Conservation (phyloP, 73 alveolate species). For the Tetrahymena thermophila region DNA sequence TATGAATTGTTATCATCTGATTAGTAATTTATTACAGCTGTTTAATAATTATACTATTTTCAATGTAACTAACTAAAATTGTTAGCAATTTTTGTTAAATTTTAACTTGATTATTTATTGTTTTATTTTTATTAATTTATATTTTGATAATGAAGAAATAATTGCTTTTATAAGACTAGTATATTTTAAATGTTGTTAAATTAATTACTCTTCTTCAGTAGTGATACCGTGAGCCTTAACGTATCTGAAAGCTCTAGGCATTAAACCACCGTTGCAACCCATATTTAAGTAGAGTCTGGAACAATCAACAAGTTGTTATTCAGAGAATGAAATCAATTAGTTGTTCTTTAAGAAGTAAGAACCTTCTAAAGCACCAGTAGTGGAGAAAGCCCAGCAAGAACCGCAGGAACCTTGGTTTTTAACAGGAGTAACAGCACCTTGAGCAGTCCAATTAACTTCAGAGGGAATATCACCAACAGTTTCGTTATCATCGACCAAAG, state of each 20-base stretch:
- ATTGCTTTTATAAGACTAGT: too few species aligned
- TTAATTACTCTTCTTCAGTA: conserved; percentile 58
- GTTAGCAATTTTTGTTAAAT: too few species aligned
- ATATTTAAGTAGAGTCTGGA: conserved; percentile 30
- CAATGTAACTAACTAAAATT: too few species aligned
- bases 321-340: conserved; percentile 46
- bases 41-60: too few species aligned
- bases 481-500: not conserved
- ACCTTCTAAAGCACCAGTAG: conserved; percentile 67
- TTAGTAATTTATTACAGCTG: not conserved
- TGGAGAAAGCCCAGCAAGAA: conserved; percentile 85
- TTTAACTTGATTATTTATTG: too few species aligned
- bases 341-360: conserved; percentile 33
- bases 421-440: conserved; percentile 29
- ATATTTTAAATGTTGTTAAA: too few species aligned
- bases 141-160: too few species aligned
- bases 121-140: too few species aligned
- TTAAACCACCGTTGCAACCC: conserved; percentile 90
- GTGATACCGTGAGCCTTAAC: conserved; percentile 51
- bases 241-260: conserved; percentile 56
- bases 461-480: not conserved
- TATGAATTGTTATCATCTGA: not conserved
- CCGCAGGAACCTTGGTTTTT: conserved; percentile 77
- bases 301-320: conserved; percentile 75
- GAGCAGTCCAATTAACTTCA: conserved; percentile 13